Conservation (phyloP, 2,329 filamentous ascomycete species). For the Byssochlamys sp. region DNA sequence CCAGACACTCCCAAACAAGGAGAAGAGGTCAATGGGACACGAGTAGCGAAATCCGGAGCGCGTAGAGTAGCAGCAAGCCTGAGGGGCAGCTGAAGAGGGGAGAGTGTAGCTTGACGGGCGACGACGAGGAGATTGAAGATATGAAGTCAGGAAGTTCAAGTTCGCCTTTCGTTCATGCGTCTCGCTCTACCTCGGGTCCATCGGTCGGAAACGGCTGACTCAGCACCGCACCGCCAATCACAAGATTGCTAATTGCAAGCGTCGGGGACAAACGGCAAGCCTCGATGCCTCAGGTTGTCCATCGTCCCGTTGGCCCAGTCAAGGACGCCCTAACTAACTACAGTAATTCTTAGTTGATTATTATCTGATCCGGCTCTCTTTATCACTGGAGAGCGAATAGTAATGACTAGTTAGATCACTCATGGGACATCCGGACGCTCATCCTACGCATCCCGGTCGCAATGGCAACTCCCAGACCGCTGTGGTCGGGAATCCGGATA, state of each 20-base stretch:
- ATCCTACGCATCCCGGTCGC: not conserved
- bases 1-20: constrained; percentile 3
- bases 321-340: no score
- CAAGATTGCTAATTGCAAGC: constrained; percentile 24
- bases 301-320: not conserved
- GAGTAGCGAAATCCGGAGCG: constrained; percentile 5
- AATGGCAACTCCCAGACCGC: not conserved
- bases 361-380: no score
- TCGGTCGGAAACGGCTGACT: constrained; percentile 24
- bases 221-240: constrained; percentile 22
- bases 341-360: no score
- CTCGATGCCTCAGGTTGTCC: not conserved
- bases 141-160: constrained; percentile 13
- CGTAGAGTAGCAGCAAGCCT: constrained; percentile 3
- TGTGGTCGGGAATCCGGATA: not conserved
- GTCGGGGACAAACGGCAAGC: constrained; percentile 29
- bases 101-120: constrained; percentile 3
- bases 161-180: constrained; percentile 10
- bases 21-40: not conserved
- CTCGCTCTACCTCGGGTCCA: constrained; percentile 29
- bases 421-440: no score
- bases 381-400: no score
- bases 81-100: constrained; percentile 1
- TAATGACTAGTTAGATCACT: no score
- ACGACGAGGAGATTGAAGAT: constrained; percentile 9